Percentiles rank a stretch among this genome's conserved stretches.
Conservation (phyloP, 805 yeast genomes). For the Candida tallmaniae region DNA sequence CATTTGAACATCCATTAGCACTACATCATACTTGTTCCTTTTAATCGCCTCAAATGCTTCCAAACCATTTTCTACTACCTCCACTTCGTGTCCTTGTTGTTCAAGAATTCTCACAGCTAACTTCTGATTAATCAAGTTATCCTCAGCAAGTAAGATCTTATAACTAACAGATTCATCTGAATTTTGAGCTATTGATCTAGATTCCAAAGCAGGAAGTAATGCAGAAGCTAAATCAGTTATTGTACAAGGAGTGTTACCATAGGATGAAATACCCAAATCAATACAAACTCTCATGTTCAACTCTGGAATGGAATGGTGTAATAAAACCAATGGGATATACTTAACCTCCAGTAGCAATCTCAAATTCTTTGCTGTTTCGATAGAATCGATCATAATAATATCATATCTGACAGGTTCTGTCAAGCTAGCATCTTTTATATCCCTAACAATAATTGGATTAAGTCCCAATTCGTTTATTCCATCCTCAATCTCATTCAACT, state of each 20-base stretch:
- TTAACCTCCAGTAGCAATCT: slow-evolving; percentile 72
- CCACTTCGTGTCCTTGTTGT: slow-evolving; percentile 79
- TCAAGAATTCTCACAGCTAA: slow-evolving; percentile 81
- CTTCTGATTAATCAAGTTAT: slow-evolving; percentile 82
- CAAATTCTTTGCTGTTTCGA: slow-evolving; percentile 67
- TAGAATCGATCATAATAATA: slow-evolving; percentile 75
- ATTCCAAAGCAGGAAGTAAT: slow-evolving; percentile 78
- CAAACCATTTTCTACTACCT: slow-evolving; percentile 81
- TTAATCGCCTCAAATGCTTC: slow-evolving; percentile 77
- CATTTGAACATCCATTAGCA: slow-evolving; percentile 93
- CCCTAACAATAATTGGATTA: slow-evolving; percentile 55
- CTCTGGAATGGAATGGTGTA: slow-evolving; percentile 71
- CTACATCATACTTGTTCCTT: slow-evolving; percentile 67
- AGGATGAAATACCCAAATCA: slow-evolving; percentile 81
- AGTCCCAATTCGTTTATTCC: slow-evolving; percentile 54
- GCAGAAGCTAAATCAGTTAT: slow-evolving; percentile 78
- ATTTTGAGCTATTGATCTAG: slow-evolving; percentile 74
- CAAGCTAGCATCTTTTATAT: slow-evolving; percentile 54
- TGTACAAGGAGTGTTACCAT: slow-evolving; percentile 86
- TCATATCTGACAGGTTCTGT: slow-evolving; percentile 61
- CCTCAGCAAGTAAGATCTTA: slow-evolving; percentile 78
- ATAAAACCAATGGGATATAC: slow-evolving; percentile 76
- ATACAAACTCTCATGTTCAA: slow-evolving; percentile 77
- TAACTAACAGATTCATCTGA: slow-evolving; percentile 74
- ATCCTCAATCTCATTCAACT: slow-evolving; percentile 46